phyloP scores from a whole-genome alignment of 75 land plant genomes.

The Pinus albicaulis region DNA sequence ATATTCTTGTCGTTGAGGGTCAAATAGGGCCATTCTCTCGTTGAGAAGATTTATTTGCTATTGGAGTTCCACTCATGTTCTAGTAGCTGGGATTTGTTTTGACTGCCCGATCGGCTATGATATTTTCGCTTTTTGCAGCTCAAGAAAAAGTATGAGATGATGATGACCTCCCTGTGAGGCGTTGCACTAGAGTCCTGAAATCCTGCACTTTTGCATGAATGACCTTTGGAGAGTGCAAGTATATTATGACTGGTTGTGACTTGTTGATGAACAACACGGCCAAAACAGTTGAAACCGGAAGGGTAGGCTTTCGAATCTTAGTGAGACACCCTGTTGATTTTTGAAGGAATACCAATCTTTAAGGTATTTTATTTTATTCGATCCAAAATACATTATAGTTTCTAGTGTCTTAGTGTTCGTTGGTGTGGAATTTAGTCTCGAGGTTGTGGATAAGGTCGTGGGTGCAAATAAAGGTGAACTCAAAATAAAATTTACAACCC shows the following conservation, averaged over 20 bases:
- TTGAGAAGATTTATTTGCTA: no score
- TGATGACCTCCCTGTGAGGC: slow-evolving; percentile 25
- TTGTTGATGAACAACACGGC: background rate
- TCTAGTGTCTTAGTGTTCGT: no score
- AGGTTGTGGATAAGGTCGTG: slow-evolving; percentile 48
- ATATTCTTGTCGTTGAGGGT: no score
- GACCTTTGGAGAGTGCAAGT: slow-evolving; percentile 43
- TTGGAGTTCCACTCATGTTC: no score
- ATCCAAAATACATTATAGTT: no score
- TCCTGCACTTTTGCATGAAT: slow-evolving; percentile 30
- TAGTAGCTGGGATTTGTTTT: no score
- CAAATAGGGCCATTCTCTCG: no score
- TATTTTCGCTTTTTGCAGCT: background rate
- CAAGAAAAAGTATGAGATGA: background rate
- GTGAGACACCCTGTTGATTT: slow-evolving; percentile 61
- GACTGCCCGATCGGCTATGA: background rate
- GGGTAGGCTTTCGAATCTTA: slow-evolving; percentile 55
- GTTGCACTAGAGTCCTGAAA: slow-evolving; percentile 37
- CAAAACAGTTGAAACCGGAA: slow-evolving; percentile 17
- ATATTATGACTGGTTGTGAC: slow-evolving; percentile 35
- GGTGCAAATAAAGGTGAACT: slow-evolving; percentile 70
- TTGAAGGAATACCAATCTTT: no score
- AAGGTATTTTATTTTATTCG: no score
- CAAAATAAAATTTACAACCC: slow-evolving; percentile 10
- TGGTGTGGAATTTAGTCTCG: no score